Evolutionary conservation across 1,284 basidiomycete genomes (phyloP), one percentile per base, ranked within the genome.

Genomic region (Tilletia indica): DNA sequence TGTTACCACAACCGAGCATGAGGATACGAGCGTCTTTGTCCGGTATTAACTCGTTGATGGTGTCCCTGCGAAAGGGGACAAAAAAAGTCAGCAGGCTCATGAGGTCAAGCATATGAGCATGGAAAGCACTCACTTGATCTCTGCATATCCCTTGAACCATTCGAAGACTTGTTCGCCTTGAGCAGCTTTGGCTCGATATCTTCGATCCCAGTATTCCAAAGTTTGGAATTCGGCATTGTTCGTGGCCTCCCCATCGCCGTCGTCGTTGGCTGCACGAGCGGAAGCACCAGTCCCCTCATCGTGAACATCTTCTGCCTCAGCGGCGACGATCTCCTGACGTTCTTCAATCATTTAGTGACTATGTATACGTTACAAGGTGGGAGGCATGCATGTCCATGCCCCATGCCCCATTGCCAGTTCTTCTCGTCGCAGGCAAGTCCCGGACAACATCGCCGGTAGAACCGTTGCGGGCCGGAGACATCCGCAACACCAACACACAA

Each of bases 1-100:
- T 74, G 49, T 83, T 83, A 0, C 82, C 82, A 45, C 81, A 82
- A 2, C 82, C 82, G 0, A 83, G 70, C 82, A 82, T 82, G 38
- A 83, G 73, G 38, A 83, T 78, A 1, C 81, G 75, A 4, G 70
- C 63, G 1, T 38, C 6, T 2, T 71, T 72, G n/a, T 72, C 31
- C 0, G 80, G 78, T 4, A 83, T 77, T 1, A 79, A 70, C 49
- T 79, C 75, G 61, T 74, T 67, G 4, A 82, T 64, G n/a, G 80
- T 71, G 16, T 73, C 71, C 39, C 73, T 76, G 56, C 42, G 9
- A 51, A 16, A 25, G 11, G 1, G 5, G n/a, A 11, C 12, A 9
- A 25, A 19, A 19, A 31, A 2, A 31, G 25, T 31, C 25, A 31
- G 25, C 2, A 31, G 25, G 25, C 25, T 31, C 25, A 31, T 31